Evolutionary conservation across 768 basidiomycete genomes (phyloP), one percentile per base, ranked within the genome.

Genomic region (Tulasnella sp.): DNA sequence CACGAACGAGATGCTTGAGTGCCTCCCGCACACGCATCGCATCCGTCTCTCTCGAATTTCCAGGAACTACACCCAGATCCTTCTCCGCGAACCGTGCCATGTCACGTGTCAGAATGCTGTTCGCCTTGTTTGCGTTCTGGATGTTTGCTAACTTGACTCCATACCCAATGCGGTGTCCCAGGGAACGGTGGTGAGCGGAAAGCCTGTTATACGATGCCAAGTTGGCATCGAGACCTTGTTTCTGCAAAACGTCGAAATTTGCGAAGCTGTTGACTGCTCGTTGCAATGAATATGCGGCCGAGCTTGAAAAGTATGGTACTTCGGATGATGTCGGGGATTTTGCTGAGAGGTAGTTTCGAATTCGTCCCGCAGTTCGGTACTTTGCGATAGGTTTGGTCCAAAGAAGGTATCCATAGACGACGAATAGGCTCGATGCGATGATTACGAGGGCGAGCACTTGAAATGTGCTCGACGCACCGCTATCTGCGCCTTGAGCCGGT

Each of bases 1-100:
- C 92, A 7, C 92, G 87, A 34, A 92, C 87, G 80, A 91, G 91
- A 83, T 93, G 92, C 84, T 91, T 92, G 80, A 93, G 82, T 1
- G 90, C 84, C 83, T 92, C 91, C 16, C 89, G 85, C 6, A 89
- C 89, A 19, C 89, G 86, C 34, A 86, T 87, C 16, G 91, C 82
- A 80, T 90, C 89, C 10, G 85, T 86, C 46, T 79, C 6, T 81
- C 24, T 75, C 73, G 39, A 42, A 14, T 34, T 38, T 24, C 31
- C 72, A 24, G 71, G 46, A 10, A 39, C 46, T 36, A 74, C 38
- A 38, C 56, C 71, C 19, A 72, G 34, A 8, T 73, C 24, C 39
- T 72, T 38, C 78, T 48, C 52, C n/a, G 68, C 78, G 36, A 71
- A 79, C 31, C 42, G 72, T 14, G 78, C 78, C 40, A 79, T 74